Conservation (phyloP, 495 filamentous ascomycete species). For the Thozetella sp. region DNA sequence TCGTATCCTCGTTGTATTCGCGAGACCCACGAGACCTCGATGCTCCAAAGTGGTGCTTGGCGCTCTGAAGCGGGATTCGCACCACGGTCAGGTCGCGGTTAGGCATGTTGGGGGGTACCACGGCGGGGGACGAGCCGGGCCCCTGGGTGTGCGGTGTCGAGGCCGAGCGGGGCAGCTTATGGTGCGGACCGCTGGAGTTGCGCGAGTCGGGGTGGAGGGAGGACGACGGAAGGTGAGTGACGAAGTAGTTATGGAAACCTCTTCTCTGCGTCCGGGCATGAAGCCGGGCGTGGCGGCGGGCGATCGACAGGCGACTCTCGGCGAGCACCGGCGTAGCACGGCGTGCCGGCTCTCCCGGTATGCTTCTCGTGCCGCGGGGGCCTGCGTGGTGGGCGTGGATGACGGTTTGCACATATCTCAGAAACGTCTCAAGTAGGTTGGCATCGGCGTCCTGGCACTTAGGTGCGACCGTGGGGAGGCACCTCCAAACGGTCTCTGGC, state of each 20-base stretch:
- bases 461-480: background rate
- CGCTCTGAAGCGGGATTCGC: constrained; percentile 89
- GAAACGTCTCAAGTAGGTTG: constrained; percentile 35
- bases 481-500: background rate
- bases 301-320: constrained; percentile 8
- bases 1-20: constrained; percentile 88
- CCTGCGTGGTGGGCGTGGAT: constrained; percentile 30
- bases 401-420: constrained; percentile 49
- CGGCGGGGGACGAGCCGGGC: constrained; percentile 55
- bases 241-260: constrained; percentile 93
- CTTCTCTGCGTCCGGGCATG: constrained; percentile 38
- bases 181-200: constrained; percentile 60
- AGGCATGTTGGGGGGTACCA: constrained; percentile 56
- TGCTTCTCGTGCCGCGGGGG: constrained; percentile 3
- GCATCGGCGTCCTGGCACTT: constrained; percentile 1
- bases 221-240: constrained; percentile 90
- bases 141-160: constrained; percentile 75
- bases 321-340: constrained; percentile 5
- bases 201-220: constrained; percentile 88
- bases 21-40: constrained; percentile 78
- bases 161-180: constrained; percentile 81
- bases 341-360: constrained; percentile 6
- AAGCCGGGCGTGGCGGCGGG: constrained; percentile 10
- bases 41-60: constrained; percentile 94
- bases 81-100: constrained; percentile 90